Percentiles rank a stretch among this genome's conserved stretches.
Evolutionary conservation across 176 grass and related monocot genomes (phyloP).

Genomic region (Aegilops umbellulata): DNA sequence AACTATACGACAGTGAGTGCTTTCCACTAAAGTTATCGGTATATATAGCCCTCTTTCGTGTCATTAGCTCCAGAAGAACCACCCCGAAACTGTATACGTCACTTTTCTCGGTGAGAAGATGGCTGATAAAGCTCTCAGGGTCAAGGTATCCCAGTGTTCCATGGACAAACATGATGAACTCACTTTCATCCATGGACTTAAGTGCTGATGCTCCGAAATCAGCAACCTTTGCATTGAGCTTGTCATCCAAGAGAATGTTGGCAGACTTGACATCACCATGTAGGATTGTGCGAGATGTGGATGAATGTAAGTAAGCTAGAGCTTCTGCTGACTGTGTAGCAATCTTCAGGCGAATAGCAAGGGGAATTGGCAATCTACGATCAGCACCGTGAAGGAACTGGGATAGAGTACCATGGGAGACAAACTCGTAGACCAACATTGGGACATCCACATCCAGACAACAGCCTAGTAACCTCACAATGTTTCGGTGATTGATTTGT

Average conservation of each 20-base stretch:
- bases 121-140: conserved; percentile 51
- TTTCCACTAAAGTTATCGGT: conserved; percentile 6
- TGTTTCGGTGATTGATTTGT: conserved; percentile 6
- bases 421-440: conserved; percentile 1
- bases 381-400: not conserved
- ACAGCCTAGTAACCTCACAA: not conserved
- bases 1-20: not conserved
- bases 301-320: conserved; percentile 16
- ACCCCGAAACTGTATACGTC: conserved; percentile 58
- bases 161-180: conserved; percentile 55
- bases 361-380: not conserved
- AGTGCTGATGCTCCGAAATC: conserved; percentile 58
- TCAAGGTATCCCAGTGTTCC: conserved; percentile 56
- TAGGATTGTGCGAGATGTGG: not conserved
- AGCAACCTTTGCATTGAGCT: conserved; percentile 4
- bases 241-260: not conserved
- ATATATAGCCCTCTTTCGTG: conserved; percentile 36
- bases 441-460: not conserved
- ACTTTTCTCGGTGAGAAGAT: conserved; percentile 53
- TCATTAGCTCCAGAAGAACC: conserved; percentile 55
- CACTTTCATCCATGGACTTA: conserved; percentile 28
- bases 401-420: not conserved
- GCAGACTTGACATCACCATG: not conserved
- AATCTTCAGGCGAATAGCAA: not conserved
- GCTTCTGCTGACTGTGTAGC: conserved; percentile 9